A percentile compares a stretch with the other conserved stretches of the same genome.
Evolutionary conservation across 495 filamentous ascomycete species (phyloP).

Genomic region (Penicillium bialowiezense): DNA sequence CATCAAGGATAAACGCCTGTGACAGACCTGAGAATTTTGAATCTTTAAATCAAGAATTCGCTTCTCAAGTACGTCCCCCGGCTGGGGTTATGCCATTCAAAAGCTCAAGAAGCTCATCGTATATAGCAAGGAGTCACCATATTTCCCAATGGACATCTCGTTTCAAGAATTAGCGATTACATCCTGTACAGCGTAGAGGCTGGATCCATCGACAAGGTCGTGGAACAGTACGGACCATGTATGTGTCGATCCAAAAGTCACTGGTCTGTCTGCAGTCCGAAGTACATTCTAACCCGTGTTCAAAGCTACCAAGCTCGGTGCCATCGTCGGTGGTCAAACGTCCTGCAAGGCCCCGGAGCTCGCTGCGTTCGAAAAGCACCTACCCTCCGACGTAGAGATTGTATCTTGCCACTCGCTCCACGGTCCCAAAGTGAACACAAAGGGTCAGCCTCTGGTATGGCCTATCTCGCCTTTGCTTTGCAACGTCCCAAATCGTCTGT

Average conservation of each 20-base stretch:
- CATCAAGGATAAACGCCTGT: slow-evolving; percentile 84
- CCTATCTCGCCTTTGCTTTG: slow-evolving; percentile 1
- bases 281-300: slow-evolving; percentile 28
- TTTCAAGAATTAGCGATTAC: slow-evolving; percentile 91
- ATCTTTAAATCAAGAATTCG: slow-evolving; percentile 71
- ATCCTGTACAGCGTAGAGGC: slow-evolving; percentile 98
- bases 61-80: slow-evolving; percentile 58
- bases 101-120: slow-evolving; percentile 36
- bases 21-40: slow-evolving; percentile 84
- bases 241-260: slow-evolving; percentile 41
- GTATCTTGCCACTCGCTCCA: slow-evolving; percentile 97
- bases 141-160: slow-evolving; percentile 87
- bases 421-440: slow-evolving; percentile 84
- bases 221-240: slow-evolving; percentile 87
- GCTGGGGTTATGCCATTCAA: slow-evolving; percentile 32
- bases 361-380: slow-evolving; percentile 82
- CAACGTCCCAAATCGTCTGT: neutral
- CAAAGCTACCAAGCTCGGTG: slow-evolving; percentile 85
- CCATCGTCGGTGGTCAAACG: slow-evolving; percentile 95
- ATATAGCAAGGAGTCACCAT: slow-evolving; percentile 55
- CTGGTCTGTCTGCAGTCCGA: neutral
- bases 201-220: slow-evolving; percentile 79
- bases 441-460: slow-evolving; percentile 78
- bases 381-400: slow-evolving; percentile 87
- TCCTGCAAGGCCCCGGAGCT: slow-evolving; percentile 98